phyloP scores from a whole-genome alignment of 2,329 filamentous ascomycete genomes.

The Penicillium hordei region DNA sequence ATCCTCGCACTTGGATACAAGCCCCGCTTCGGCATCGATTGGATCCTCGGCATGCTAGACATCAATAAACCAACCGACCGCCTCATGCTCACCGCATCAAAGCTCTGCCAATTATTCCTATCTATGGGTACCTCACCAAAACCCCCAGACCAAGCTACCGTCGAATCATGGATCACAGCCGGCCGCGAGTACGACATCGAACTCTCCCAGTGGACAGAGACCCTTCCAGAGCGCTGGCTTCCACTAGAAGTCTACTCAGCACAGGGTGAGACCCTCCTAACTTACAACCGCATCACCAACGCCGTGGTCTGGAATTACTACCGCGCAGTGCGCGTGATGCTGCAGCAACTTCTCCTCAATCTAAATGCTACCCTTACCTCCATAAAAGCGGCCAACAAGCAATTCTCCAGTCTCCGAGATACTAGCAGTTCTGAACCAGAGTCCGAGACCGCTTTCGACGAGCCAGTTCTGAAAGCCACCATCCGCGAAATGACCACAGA shows the following conservation, averaged over 20 bases:
- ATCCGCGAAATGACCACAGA: slow-evolving; percentile 38
- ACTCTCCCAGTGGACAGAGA: slow-evolving; percentile 32
- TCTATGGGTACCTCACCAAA: slow-evolving; percentile 20
- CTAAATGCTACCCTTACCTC: slow-evolving; percentile 23
- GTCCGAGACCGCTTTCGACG: slow-evolving; percentile 7
- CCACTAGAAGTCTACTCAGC: slow-evolving; percentile 33
- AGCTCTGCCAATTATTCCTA: slow-evolving; percentile 32
- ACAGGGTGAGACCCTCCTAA: slow-evolving; percentile 32
- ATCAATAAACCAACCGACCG: slow-evolving; percentile 33
- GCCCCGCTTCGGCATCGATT: slow-evolving; percentile 32
- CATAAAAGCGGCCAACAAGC: slow-evolving; percentile 11
- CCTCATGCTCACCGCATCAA: slow-evolving; percentile 33
- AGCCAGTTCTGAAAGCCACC: slow-evolving; percentile 16
- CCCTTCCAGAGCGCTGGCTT: slow-evolving; percentile 35
- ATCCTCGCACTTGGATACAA: slow-evolving; percentile 36
- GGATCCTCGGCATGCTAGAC: slow-evolving; percentile 29
- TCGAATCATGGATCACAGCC: slow-evolving; percentile 27
- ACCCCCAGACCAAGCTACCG: slow-evolving; percentile 15
- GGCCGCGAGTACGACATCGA: slow-evolving; percentile 30
- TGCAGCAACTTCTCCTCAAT: slow-evolving; percentile 32
- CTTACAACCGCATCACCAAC: slow-evolving; percentile 32
- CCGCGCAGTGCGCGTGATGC: slow-evolving; percentile 36
- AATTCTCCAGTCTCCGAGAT: background rate
- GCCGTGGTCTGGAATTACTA: slow-evolving; percentile 39
- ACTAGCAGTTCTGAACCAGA: background rate